Evolutionary conservation across 768 basidiomycete genomes (phyloP), one percentile per base, ranked within the genome.

Genomic region (Suillus fuscotomentosus): DNA sequence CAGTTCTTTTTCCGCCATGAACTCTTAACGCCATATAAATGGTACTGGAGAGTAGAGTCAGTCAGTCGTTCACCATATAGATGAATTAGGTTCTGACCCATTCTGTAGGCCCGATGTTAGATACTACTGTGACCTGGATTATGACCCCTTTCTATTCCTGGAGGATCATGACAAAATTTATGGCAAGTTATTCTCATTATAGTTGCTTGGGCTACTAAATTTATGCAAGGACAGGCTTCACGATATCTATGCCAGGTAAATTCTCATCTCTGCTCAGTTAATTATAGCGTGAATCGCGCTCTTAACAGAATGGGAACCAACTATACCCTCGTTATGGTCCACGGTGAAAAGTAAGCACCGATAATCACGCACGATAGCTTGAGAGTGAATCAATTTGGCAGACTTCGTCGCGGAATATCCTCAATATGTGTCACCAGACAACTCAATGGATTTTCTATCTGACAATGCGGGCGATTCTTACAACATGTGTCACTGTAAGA

Each of bases 41-140:
- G 83, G 73, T 88, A 88, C 72, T 88, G 86, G 87, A 79, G 87
- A 22, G 78, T 89, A 50, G 86, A 88, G 81, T 83, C 66, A 88
- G 81, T 83, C 66, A 65, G 83, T 64, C 1, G 6, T 63, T 7
- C 45, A 38, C 24, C 17, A 17, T n/a, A 17, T 41, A 38, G 38
- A 50, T 43, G 36, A 38, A 50, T 20, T 43, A 5, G 9, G 38
- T 41, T 42, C 53, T 62, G n/a, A 65, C 36, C 22, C 27, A 42
- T 60, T 65, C n/a, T 59, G 3, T 48, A 83, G 81, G 65, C 86
- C 87, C 9, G 76, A 79, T 50, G 79, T 84, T 64, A 81, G 83
- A 71, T 84, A 81, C 69, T 87, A 78, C 69, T 88, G 86, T 67
- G 84, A 88, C 60, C 24, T 83, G n/a, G 73, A 79, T 64, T 73